phyloP scores from a whole-genome alignment of 352 stramenopile genomes.

The Globisporangium acanthophoron region DNA sequence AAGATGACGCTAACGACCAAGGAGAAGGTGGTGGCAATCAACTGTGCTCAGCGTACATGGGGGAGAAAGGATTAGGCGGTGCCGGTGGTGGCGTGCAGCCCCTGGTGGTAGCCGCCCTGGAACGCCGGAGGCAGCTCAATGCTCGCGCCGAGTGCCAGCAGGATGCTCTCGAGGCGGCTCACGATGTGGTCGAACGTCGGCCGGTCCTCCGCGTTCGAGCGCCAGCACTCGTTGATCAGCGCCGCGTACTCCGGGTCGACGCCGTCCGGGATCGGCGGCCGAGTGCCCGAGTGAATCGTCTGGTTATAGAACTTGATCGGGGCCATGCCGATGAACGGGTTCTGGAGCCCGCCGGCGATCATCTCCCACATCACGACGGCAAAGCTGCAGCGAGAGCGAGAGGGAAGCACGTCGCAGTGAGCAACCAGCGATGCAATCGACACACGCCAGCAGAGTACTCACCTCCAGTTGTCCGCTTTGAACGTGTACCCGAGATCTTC shows the following conservation, averaged over 20 bases:
- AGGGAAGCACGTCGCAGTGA: not conserved
- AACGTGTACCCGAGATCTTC: conserved; percentile 87
- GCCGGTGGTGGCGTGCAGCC: conserved; percentile 3
- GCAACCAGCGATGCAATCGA: not conserved
- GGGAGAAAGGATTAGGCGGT: not conserved
- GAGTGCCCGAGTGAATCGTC: conserved; percentile 71
- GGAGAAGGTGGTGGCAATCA: not conserved
- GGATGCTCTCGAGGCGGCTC: conserved; percentile 61
- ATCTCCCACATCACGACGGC: conserved; percentile 90
- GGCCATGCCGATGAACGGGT: conserved; percentile 87
- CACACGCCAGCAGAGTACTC: not conserved
- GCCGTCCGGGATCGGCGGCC: conserved; percentile 60
- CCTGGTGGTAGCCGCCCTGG: conserved; percentile 79
- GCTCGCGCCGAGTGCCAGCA: conserved; percentile 65
- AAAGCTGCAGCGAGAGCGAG: conserved; percentile 38
- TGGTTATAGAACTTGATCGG: conserved; percentile 90
- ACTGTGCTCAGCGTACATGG: conserved; percentile 5
- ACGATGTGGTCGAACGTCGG: conserved; percentile 80
- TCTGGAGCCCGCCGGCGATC: conserved; percentile 72
- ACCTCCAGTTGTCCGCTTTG: conserved; percentile 90
- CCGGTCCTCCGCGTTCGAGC: conserved; percentile 64
- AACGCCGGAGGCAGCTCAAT: conserved; percentile 83
- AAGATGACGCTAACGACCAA: not conserved
- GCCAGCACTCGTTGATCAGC: conserved; percentile 83
- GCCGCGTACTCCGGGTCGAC: conserved; percentile 66